Conservation (phyloP, 306 rosid genomes). For the Alnus glutinosa region DNA sequence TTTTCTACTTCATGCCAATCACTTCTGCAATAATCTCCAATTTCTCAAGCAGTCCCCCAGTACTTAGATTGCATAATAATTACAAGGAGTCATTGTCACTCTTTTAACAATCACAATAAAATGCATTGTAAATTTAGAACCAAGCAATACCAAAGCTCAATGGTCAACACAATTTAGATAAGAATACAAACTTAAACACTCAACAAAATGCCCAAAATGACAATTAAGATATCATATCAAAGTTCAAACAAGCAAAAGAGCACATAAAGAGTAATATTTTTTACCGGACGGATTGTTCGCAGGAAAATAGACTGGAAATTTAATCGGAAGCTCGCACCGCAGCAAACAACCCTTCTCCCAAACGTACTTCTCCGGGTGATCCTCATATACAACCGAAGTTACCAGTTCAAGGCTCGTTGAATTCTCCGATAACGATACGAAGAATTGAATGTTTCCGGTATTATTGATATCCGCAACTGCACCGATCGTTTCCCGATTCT, state of each 20-base stretch:
- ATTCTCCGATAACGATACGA: conserved; percentile 42
- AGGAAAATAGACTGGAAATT: conserved; percentile 66
- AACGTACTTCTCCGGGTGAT: conserved; percentile 48
- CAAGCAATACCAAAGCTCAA: not conserved
- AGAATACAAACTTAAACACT: not conserved
- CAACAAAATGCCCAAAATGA: not conserved
- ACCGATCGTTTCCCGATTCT: conserved; percentile 48
- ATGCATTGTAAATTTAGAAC: conserved; percentile 2
- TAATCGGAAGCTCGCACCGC: conserved; percentile 70
- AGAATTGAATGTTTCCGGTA: conserved; percentile 45
- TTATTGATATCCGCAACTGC: conserved; percentile 49
- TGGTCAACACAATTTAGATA: not conserved
- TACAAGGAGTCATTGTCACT: not conserved
- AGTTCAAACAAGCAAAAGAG: not conserved
- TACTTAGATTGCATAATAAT: not conserved
- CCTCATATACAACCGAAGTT: conserved; percentile 44
- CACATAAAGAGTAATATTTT: not conserved
- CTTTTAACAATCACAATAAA: not conserved
- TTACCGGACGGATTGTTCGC: conserved; percentile 57
- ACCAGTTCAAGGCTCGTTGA: conserved; percentile 36
- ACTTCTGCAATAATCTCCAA: not conserved
- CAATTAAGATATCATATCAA: too few relatives aligned
- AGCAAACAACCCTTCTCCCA: conserved; percentile 93
- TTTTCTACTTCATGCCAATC: not conserved
- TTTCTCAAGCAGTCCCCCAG: not conserved